phyloP scores from a whole-genome alignment of 306 rosid genomes.

The Prunus fruticosa region DNA sequence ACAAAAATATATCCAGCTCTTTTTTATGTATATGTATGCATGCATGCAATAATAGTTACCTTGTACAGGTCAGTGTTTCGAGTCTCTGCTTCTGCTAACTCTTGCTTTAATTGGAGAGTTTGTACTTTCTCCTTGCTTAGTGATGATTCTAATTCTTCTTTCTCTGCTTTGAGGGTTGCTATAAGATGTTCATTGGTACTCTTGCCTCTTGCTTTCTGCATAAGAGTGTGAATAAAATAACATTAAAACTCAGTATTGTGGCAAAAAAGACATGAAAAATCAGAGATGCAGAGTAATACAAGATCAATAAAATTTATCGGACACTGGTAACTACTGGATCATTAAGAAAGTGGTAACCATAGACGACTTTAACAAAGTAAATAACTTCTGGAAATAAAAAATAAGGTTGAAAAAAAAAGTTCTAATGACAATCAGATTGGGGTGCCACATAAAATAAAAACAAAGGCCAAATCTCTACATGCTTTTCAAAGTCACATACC shows the following conservation, averaged over 20 bases:
- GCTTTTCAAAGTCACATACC: slow-evolving; percentile 40
- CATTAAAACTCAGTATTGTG: neutral
- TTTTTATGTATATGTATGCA: neutral
- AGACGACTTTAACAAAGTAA: neutral
- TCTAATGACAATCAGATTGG: too few species aligned
- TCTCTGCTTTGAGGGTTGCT: slow-evolving; percentile 63
- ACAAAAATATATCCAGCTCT: neutral
- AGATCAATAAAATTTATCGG: neutral
- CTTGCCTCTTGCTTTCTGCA: slow-evolving; percentile 69
- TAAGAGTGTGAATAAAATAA: slow-evolving; percentile 9
- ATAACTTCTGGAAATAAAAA: neutral
- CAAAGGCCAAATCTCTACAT: slow-evolving; percentile 24
- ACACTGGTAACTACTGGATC: neutral
- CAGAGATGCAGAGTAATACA: neutral
- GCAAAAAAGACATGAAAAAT: neutral
- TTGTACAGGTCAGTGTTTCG: slow-evolving; percentile 80
- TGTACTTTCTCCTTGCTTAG: slow-evolving; percentile 65
- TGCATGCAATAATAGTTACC: slow-evolving; percentile 36
- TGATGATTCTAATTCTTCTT: slow-evolving; percentile 72
- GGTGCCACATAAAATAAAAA: neutral
- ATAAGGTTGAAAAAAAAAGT: neutral
- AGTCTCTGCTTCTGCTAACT: slow-evolving; percentile 63
- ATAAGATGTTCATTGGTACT: slow-evolving; percentile 36
- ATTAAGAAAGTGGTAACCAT: neutral
- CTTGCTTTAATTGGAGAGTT: slow-evolving; percentile 75